phyloP scores from a whole-genome alignment of 2,329 filamentous ascomycete species.

The Botrytis cinerea region DNA sequence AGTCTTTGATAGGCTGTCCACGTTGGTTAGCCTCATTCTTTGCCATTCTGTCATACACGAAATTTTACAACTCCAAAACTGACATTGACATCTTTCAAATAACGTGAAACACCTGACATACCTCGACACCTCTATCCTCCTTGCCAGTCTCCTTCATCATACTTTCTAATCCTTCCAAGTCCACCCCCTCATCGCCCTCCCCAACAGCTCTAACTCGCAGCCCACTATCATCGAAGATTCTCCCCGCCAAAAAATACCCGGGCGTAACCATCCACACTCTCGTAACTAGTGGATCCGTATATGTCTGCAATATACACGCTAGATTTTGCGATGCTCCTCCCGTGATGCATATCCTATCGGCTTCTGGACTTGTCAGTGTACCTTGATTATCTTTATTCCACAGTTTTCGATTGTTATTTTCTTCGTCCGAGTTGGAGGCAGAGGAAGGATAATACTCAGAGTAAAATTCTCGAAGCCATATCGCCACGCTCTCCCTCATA shows the following conservation, averaged over 20 bases:
- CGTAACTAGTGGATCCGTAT: constrained; percentile 76
- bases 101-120: constrained; percentile 6
- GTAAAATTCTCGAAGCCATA: constrained; percentile 64
- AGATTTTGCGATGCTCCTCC: constrained; percentile 85
- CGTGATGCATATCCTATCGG: constrained; percentile 72
- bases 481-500: constrained; percentile 67
- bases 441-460: not conserved
- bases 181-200: constrained; percentile 76
- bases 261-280: constrained; percentile 81
- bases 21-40: not conserved
- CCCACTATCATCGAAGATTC: constrained; percentile 81
- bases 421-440: not conserved
- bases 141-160: constrained; percentile 27
- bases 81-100: not conserved
- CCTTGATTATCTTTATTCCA: constrained; percentile 6
- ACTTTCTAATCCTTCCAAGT: constrained; percentile 60
- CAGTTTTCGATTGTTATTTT: not conserved
- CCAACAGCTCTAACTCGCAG: constrained; percentile 72
- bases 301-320: constrained; percentile 75
- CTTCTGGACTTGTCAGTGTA: not conserved
- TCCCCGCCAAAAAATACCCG: constrained; percentile 79
- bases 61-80: not conserved
- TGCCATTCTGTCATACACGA: not conserved
- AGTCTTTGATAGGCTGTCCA: constrained; percentile 30
- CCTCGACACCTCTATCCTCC: constrained; percentile 20